Evolutionary conservation across 345 rosid genomes (phyloP).

Genomic region (Aquilaria sinensis): DNA sequence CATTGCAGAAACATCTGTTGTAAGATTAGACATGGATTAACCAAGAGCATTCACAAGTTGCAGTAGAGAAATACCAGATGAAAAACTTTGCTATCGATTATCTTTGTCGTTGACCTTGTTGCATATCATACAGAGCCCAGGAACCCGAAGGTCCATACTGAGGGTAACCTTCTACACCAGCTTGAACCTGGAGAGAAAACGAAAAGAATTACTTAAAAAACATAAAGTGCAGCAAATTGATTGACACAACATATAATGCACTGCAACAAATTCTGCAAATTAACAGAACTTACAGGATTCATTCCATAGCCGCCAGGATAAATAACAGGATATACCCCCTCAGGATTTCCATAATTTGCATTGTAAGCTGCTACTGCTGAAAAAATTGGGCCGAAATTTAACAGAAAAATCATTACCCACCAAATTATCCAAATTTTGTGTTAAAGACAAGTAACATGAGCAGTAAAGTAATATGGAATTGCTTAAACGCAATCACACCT

Average conservation of each 20-base stretch:
- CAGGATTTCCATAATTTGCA: slow-evolving; percentile 55
- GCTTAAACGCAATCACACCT: not conserved
- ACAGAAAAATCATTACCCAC: not conserved
- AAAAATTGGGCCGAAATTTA: slow-evolving; percentile 6
- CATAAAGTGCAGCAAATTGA: not conserved
- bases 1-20: too few relatives aligned
- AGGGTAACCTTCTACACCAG: slow-evolving; percentile 59
- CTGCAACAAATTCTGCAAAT: not conserved
- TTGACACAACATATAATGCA: slow-evolving; percentile 5
- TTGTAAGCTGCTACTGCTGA: slow-evolving; percentile 50
- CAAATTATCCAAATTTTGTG: slow-evolving; percentile 3
- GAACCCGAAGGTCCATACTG: slow-evolving; percentile 68
- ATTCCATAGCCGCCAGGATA: slow-evolving; percentile 64
- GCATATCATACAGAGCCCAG: slow-evolving; percentile 68
- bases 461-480: not conserved
- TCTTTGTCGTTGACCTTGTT: slow-evolving; percentile 67
- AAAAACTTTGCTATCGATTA: slow-evolving; percentile 31
- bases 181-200: slow-evolving; percentile 40
- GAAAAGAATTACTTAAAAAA: not conserved
- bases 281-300: slow-evolving; percentile 71
- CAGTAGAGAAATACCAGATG: slow-evolving; percentile 34
- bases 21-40: not conserved
- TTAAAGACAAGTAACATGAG: not conserved
- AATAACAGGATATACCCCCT: slow-evolving; percentile 57
- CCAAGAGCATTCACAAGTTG: slow-evolving; percentile 26